Percentiles rank a stretch among this genome's conserved stretches.
phyloP scores from a whole-genome alignment of 768 basidiomycete genomes.

The Dictyophora rubrovolvata region DNA sequence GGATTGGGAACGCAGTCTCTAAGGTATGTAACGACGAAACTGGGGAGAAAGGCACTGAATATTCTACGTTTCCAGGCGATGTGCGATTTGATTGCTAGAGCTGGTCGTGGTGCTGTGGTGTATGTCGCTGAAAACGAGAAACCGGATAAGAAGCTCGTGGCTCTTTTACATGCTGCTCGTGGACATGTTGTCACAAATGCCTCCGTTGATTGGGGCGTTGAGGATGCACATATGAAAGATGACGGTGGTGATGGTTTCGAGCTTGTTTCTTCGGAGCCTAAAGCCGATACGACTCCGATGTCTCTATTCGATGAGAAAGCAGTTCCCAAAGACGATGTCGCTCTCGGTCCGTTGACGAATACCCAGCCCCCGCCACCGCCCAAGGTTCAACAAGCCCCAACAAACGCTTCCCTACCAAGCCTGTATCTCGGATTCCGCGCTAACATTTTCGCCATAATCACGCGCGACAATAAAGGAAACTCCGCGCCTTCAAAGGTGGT shows the following conservation, averaged over 20 bases:
- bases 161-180: constrained; percentile 42
- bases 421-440: constrained; percentile 10
- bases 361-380: constrained; percentile 9
- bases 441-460: constrained; percentile 12
- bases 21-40: constrained; percentile 14
- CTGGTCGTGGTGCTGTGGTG: constrained; percentile 40
- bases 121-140: constrained; percentile 36
- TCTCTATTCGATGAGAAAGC: constrained; percentile 3
- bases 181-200: constrained; percentile 36
- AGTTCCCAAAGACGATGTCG: not conserved
- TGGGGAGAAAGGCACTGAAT: not conserved
- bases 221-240: not conserved
- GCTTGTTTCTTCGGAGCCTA: not conserved
- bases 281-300: not conserved
- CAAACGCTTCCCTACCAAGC: not conserved
- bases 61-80: constrained; percentile 18
- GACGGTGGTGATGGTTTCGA: constrained; percentile 11
- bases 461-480: not conserved
- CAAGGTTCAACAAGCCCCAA: constrained; percentile 9
- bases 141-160: constrained; percentile 39
- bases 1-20: constrained; percentile 43
- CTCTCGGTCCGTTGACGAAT: not conserved
- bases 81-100: constrained; percentile 42
- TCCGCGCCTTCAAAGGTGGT: not conserved
- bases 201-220: constrained; percentile 36